These are phyloP conservation scores for Aspergillus eucalypticola DNA, from an alignment of 2,329 filamentous ascomycete genomes.

Conservation along the genomic window DNA sequence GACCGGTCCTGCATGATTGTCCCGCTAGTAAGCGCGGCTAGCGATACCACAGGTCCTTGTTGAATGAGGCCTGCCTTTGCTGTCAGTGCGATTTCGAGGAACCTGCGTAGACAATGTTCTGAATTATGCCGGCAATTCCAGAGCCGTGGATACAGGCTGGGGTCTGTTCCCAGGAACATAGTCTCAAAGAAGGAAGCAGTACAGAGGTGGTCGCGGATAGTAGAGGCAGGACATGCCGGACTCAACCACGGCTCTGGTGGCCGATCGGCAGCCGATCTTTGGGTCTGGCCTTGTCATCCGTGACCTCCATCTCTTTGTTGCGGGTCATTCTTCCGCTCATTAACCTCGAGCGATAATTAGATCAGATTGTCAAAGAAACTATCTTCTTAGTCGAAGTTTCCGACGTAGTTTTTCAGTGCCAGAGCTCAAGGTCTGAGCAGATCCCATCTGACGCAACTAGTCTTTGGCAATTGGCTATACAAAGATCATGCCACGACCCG, in stretches of 20 bases:
- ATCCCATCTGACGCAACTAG: neutral
- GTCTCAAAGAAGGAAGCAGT: no score
- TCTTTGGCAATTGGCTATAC: neutral
- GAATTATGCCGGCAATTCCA: neutral
- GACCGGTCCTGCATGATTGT: neutral
- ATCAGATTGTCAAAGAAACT: no score
- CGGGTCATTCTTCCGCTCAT: neutral
- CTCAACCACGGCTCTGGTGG: neutral
- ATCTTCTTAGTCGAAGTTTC: no score
- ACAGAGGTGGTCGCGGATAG: neutral
- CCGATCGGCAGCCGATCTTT: neutral
- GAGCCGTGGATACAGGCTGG: neutral
- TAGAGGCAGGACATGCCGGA: slow-evolving; percentile 7
- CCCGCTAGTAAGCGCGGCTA: neutral
- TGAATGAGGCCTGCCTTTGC: neutral
- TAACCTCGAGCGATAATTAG: no score
- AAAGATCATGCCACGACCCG: slow-evolving; percentile 12
- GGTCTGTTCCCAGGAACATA: neutral
- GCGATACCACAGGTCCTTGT: neutral
- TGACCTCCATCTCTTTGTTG: neutral
- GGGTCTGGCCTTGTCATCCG: neutral
- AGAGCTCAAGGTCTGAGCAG: no score
- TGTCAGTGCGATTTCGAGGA: neutral
- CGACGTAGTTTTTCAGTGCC: no score
- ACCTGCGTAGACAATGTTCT: neutral